Evolutionary conservation across 164 flowering plant species (phyloP), one percentile per base, ranked within the genome.

Genomic region (Santalum album): DNA sequence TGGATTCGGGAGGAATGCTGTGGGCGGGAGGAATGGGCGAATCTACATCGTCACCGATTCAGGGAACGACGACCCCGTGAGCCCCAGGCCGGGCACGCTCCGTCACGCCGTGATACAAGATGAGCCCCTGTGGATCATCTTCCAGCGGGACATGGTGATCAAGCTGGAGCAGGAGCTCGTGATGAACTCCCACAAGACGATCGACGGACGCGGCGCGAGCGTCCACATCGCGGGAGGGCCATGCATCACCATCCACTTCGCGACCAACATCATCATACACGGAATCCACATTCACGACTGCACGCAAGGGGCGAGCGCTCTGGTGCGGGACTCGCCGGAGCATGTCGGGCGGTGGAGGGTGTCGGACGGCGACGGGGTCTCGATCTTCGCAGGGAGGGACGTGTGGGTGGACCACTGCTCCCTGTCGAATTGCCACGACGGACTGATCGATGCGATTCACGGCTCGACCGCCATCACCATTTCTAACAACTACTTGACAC

Each of bases 331-430:
- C 61, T 70, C 78, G 0, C 75, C 75, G 0, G 21, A 45, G 1
- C 81, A 76, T 32, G 21, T 58, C 6, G 81, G 81, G n/a, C 50
- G 55, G 54, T 70, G 81, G 81, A 55, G 46, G 1, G 21, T 4
- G 12, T 71, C 78, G 36, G 81, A 76, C 40, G 81, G 81, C 3
- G 81, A 76, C 27, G 81, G 70, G 6, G 40, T 76, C 2, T 58
- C 78, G 23, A 76, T 76, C 3, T 73, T 73, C 36, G 56, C 38
- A 0, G 52, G 70, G 18, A 39, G 27, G 55, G 50, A 76, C 46
- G 49, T 76, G 0, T 76, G 81, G 81, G 62, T 76, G 3, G 81
- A 76, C 60, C 81, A 76, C 40, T 73, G 78, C 55, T 76, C 81
- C 3, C 23, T 76, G 46, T 73, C 81, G 0, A 73, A 66, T 16